Base-by-base conservation (phyloP, 2,329 filamentous ascomycete genomes). In the Moelleriella libera region DNA sequence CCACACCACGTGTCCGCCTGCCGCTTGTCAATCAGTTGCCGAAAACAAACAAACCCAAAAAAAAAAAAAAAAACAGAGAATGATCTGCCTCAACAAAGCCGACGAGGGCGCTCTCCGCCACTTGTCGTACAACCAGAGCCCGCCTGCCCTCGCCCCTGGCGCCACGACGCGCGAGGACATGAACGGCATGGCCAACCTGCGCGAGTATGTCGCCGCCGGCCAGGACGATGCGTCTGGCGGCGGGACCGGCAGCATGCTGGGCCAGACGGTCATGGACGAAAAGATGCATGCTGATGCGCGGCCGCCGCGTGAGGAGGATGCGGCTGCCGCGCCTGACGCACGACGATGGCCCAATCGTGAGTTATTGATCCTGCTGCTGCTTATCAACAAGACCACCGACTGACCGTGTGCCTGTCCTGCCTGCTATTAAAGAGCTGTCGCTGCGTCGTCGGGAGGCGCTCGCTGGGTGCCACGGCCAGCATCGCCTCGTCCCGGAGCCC, bases 11-110 rank as follows among this genome's bases (percentile, higher is more conserved):
- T 21, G 21, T 21, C 21, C 3, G 21, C 21, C 21, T 21, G 21
- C 21, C 21, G 21, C 21, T 21, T 21, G 21, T 21, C 21, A 21
- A 21, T 21, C 21, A 21, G 21, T 21, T 21, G 21, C 21, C 32
- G 8, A 37, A 8, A 37, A 8, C 12, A 37, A 37, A 37, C 12
- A 8, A 2, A 8, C 12, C 32, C 32, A 37, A 37, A 37, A 3
- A 37, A 7, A 37, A 37, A 37, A 37, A 37, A 12, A 37, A 8
- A 2, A 8, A 8, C 2, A 37, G 3, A 4, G 29, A 44, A 76
- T 77, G 74, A 77, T 76, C 53, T 74, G 74, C 50, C 72, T 74
- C 10, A 74, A 72, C 31, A 68, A 73, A 51, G 74, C 70, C 45
- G 74, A 76, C 53, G 71, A 76, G 49, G 64, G 67, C 49, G 63